Base-by-base conservation (phyloP, 352 stramenopile species). In the Pythium rishiriense region DNA sequence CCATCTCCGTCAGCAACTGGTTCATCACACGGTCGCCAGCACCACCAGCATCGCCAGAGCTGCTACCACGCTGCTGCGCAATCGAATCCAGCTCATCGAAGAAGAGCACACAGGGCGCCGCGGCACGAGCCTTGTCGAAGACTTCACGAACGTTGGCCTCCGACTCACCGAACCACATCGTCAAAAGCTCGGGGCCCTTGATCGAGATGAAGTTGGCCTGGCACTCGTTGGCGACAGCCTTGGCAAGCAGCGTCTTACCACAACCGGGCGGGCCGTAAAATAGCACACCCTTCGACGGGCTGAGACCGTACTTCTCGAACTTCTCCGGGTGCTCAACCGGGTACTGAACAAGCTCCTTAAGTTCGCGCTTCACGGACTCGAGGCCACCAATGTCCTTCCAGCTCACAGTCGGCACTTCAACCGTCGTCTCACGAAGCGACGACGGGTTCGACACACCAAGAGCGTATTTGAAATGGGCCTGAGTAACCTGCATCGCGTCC, bases 31-130 rank as follows among this genome's bases (percentile, higher is more conserved):
- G 96, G 79, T 99, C 98, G 47, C 94, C 97, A 31, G 97, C 97
- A 68, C 97, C 97, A 61, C 97, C 96, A 49, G 96, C 97, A 75
- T 99, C 97, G 42, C 97, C 98, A 8, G 80, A 76, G 57, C 78
- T 97, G 70, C 90, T 97, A 51, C 97, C 98, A 79, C 98, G 91
- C 68, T 98, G 92, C 69, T 98, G 92, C 6, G 97, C 98, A 66
- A 99, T 99, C 31, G 97, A 99, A 85, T 99, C 98, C 45, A 99
- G 79, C 78, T 99, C 98, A 85, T 99, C 98, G 73, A 99, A 99
- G 84, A 99, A 99, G 14, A 99, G 79, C 29, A 99, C 96, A 79
- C 96, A 99, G 19, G 98, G 98, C 46, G 97, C 96, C 22, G 98
- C 96, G 37, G 90, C 89, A 56, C 98, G 91, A 17, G 98, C 98